A percentile compares a stretch with the other conserved stretches of the same genome.
Evolutionary conservation across 23 red algal genomes (phyloP).

Genomic region (Porphyridium purpureum): DNA sequence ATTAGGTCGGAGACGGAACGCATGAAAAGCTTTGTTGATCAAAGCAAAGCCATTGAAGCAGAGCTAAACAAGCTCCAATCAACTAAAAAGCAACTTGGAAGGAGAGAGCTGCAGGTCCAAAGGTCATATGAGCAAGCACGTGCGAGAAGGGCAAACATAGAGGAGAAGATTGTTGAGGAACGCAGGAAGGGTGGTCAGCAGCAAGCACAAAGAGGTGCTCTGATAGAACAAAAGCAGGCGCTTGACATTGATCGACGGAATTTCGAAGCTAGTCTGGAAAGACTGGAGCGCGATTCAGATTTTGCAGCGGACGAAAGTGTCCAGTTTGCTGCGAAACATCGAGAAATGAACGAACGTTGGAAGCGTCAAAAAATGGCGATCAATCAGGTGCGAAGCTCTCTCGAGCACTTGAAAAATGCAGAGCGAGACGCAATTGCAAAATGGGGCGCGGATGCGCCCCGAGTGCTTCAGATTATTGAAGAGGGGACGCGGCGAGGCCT

Average conservation of each 20-base stretch:
- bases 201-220: not conserved
- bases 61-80: conserved; percentile 6
- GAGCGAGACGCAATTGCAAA: no score
- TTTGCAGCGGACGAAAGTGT: no score
- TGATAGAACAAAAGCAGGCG: conserved; percentile 10
- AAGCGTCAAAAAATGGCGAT: no score
- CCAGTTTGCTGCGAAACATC: no score
- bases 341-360: no score
- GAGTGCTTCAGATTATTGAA: no score
- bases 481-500: not conserved
- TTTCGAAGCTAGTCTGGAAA: not conserved
- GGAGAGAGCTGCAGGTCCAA: conserved; percentile 21
- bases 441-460: no score
- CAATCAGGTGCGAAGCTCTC: no score
- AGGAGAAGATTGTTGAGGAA: conserved; percentile 5
- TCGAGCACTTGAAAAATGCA: no score
- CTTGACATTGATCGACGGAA: conserved; percentile 10
- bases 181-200: conserved; percentile 2
- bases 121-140: conserved; percentile 17
- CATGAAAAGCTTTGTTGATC: no score
- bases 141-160: conserved; percentile 8
- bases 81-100: conserved; percentile 22
- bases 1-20: no score
- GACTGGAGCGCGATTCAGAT: conserved; percentile 2
- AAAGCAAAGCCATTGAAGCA: no score